Evolutionary conservation across 805 yeast species (phyloP), one percentile per base, ranked within the genome.

Genomic region (Candida sakaeoensis): DNA sequence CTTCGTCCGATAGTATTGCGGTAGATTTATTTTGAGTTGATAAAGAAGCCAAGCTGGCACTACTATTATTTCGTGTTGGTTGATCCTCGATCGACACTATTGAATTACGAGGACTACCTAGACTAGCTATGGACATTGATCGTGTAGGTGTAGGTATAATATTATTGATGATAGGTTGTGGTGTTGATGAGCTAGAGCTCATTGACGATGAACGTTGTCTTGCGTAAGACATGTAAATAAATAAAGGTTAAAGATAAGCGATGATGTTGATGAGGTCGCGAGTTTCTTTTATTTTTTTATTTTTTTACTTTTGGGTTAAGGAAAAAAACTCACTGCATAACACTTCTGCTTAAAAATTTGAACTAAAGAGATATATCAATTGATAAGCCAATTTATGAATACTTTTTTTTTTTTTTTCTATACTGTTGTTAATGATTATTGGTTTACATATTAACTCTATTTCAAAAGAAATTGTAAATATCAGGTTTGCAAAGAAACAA

Each of bases 91-190:
- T 52, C 8, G 68, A 61, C 4, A 63, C 65, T 12, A 68, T 66
- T 19, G 68, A 62, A 45, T 68, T 68, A 29, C 72, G 52, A 3
- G 71, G 70, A 47, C 63, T 58, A 33, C 27, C 72, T 36, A 65
- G 42, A 47, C 67, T 59, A 14, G 58, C 61, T 9, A 65, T 57
- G 10, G 68, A 61, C 57, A 65, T 54, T 45, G 68, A 60, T 30
- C 72, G 47, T 16, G 52, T 52, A 35, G 55, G 50, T 5, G 25
- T 17, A 12, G 55, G 50, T 8, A 17, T 13, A 10, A 24, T 24
- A 13, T 23, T n/a, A 14, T 9, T 15, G 24, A 13, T 23, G 15
- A 15, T 26, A 31, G 21, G 39, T 26, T 17, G 30, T 19, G 35
- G 26, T 9, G 27, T 16, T 7, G 40, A 15, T 12, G 31, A 35